These are phyloP conservation scores for Austroboletus eburneus DNA, from an alignment of 768 basidiomycete species.

Conservation along the genomic window DNA sequence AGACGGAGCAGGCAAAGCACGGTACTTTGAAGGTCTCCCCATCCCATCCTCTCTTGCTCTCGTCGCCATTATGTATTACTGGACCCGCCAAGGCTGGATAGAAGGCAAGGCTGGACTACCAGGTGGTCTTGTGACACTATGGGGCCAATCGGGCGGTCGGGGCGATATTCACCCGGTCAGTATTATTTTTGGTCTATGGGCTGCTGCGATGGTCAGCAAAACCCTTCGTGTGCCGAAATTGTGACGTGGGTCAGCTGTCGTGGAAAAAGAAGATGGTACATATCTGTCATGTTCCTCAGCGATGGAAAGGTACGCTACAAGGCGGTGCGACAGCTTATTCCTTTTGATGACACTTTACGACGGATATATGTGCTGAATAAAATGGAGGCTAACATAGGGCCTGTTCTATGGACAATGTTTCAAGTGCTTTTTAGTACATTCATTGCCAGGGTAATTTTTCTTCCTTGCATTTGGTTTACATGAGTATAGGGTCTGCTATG, in stretches of 20 bases:
- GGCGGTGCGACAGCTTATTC: slow-evolving; percentile 2
- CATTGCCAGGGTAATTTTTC: no score
- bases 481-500: no score
- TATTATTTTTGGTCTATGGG: slow-evolving; percentile 81
- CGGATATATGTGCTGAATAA: slow-evolving; percentile 7
- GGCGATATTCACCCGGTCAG: slow-evolving; percentile 84
- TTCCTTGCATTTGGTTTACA: no score
- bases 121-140: slow-evolving; percentile 66
- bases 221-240: slow-evolving; percentile 84
- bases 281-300: neutral
- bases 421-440: no score
- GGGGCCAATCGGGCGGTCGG: slow-evolving; percentile 66
- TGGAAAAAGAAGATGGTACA: neutral
- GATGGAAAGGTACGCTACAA: slow-evolving; percentile 6
- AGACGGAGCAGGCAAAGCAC: slow-evolving; percentile 78
- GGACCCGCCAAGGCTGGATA: slow-evolving; percentile 83
- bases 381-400: neutral
- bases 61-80: slow-evolving; percentile 75
- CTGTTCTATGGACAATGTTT: neutral
- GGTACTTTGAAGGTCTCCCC: slow-evolving; percentile 96
- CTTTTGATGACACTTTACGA: slow-evolving; percentile 12
- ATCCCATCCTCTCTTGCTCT: slow-evolving; percentile 87
- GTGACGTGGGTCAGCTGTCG: slow-evolving; percentile 30
- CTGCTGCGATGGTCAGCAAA: slow-evolving; percentile 97
- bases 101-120: slow-evolving; percentile 74